phyloP scores from a whole-genome alignment of 2,329 filamentous ascomycete genomes.

The Colletotrichum tropicale region DNA sequence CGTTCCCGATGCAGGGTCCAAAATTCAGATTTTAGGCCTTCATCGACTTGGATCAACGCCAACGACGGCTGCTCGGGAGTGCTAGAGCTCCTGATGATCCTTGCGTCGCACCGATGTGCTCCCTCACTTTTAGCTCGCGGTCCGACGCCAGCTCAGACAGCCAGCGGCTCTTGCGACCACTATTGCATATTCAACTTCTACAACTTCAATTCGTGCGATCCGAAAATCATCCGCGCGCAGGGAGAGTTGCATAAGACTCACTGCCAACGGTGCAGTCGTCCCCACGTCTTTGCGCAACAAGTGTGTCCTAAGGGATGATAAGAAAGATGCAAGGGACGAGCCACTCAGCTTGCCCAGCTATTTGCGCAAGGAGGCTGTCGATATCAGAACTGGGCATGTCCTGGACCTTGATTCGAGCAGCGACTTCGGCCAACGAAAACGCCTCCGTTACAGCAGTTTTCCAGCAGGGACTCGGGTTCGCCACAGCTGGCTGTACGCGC shows the following conservation, averaged over 20 bases:
- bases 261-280: not conserved
- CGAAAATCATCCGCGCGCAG: not conserved
- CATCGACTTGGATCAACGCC: not conserved
- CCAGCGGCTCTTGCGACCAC: not conserved
- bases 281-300: not conserved
- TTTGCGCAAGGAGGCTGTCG: not conserved
- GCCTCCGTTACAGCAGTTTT: not conserved
- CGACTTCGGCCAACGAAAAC: not conserved
- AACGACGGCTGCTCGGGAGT: not conserved
- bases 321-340: not conserved
- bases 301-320: not conserved
- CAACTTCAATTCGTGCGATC: not conserved
- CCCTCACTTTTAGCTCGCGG: not conserved
- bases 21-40: not conserved
- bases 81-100: not conserved
- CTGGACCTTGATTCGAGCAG: not conserved
- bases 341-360: not conserved
- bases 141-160: not conserved
- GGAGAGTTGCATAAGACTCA: not conserved
- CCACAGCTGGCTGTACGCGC: not conserved
- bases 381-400: not conserved
- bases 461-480: not conserved
- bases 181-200: not conserved
- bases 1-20: slow-evolving; percentile 6
- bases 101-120: not conserved